Conservation (phyloP, 176 grass and related monocot genomes). For the Lolium multiflorum region DNA sequence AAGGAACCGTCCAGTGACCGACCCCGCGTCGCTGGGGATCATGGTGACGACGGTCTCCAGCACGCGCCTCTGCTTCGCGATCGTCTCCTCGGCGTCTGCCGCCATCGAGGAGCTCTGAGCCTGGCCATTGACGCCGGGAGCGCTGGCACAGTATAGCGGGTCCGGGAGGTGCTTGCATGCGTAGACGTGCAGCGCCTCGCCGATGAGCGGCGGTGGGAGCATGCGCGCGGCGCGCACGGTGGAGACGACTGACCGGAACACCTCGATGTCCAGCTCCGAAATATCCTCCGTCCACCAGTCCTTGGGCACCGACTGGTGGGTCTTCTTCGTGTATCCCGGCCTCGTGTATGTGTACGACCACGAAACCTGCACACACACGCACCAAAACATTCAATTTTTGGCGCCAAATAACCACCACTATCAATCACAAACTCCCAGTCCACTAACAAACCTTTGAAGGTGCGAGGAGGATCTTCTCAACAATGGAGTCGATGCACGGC, state of each 20-base stretch:
- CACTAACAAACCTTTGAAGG: constrained; percentile 68
- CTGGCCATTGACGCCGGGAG: constrained; percentile 10
- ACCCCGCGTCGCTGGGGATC: constrained; percentile 65
- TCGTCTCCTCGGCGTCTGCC: constrained; percentile 47
- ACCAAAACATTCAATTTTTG: not conserved
- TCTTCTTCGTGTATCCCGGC: constrained; percentile 62
- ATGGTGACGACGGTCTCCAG: constrained; percentile 86
- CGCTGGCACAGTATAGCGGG: constrained; percentile 26
- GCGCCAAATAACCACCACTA: constrained; percentile 3
- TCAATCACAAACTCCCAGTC: not conserved
- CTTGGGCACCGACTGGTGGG: constrained; percentile 69
- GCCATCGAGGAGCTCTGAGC: constrained; percentile 54
- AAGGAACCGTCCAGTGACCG: constrained; percentile 75
- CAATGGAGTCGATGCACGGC: constrained; percentile 83
- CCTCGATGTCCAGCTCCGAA: constrained; percentile 88
- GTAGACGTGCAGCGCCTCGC: constrained; percentile 96
- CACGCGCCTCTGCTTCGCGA: constrained; percentile 67
- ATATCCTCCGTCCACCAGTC: constrained; percentile 99
- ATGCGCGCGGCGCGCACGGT: constrained; percentile 68
- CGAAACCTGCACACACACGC: constrained; percentile 48
- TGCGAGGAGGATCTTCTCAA: constrained; percentile 81
- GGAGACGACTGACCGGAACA: constrained; percentile 80
- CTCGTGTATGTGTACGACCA: constrained; percentile 95
- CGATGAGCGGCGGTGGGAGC: constrained; percentile 77
- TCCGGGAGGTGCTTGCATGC: constrained; percentile 83